These are phyloP conservation scores for Daldinia vernicosa DNA, from an alignment of 495 filamentous ascomycete genomes.

Conservation along the genomic window DNA sequence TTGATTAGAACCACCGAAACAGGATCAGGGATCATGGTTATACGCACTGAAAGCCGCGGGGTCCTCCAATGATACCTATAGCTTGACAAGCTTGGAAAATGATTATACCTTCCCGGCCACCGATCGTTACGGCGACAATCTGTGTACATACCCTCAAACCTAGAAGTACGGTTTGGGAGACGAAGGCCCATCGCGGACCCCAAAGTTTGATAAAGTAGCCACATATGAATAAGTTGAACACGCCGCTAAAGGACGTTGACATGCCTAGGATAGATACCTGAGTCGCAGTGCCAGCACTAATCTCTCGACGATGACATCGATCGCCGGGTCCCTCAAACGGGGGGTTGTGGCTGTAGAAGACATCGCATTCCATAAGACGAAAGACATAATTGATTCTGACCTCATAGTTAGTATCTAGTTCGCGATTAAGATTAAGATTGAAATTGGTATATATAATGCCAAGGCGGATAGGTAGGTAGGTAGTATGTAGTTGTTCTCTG, in stretches of 20 bases:
- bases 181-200: conserved; percentile 61
- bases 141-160: conserved; percentile 63
- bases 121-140: conserved; percentile 61
- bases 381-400: conserved; percentile 65
- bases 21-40: background rate
- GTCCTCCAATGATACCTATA: conserved; percentile 66
- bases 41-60: conserved; percentile 62
- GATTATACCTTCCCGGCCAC: conserved; percentile 60
- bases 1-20: background rate
- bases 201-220: conserved; percentile 65
- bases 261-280: conserved; percentile 62
- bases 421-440: background rate
- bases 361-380: conserved; percentile 66
- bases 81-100: conserved; percentile 64
- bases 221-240: conserved; percentile 65
- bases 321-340: conserved; percentile 47
- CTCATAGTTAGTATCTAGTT: conserved; percentile 25
- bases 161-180: conserved; percentile 60
- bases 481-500: no score
- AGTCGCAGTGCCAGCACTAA: conserved; percentile 64
- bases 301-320: conserved; percentile 58
- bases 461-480: background rate
- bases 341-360: conserved; percentile 60
- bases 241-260: conserved; percentile 60
- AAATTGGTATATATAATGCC: background rate